phyloP scores from a whole-genome alignment of 2,329 filamentous ascomycete genomes.

The Penicillium sp. region DNA sequence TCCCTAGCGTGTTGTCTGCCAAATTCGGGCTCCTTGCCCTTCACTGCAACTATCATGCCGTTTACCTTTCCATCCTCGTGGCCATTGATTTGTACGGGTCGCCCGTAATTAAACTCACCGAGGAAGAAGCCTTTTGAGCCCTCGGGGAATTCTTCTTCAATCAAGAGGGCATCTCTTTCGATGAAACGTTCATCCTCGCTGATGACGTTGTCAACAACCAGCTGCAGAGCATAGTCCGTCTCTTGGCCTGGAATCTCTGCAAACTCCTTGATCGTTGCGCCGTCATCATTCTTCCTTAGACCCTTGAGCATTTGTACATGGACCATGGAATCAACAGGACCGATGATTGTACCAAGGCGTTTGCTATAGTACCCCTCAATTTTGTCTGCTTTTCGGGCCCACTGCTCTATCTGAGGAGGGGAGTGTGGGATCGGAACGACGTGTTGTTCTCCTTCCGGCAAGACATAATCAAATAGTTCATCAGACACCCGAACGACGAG shows the following conservation, averaged over 20 bases:
- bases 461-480: slow-evolving; percentile 83
- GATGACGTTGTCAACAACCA: slow-evolving; percentile 81
- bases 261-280: slow-evolving; percentile 90
- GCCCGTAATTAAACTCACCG: slow-evolving; percentile 87
- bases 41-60: slow-evolving; percentile 69
- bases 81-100: slow-evolving; percentile 76
- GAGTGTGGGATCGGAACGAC: slow-evolving; percentile 67
- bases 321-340: slow-evolving; percentile 80
- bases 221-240: slow-evolving; percentile 84
- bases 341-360: slow-evolving; percentile 81
- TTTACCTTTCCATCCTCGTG: slow-evolving; percentile 73
- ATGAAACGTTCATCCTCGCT: slow-evolving; percentile 92
- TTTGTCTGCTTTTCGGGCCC: slow-evolving; percentile 74
- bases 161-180: slow-evolving; percentile 78
- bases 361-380: slow-evolving; percentile 89
- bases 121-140: slow-evolving; percentile 86
- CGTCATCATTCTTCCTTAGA: slow-evolving; percentile 82
- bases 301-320: slow-evolving; percentile 94
- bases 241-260: slow-evolving; percentile 79
- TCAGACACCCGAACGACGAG: slow-evolving; percentile 86
- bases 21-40: slow-evolving; percentile 75
- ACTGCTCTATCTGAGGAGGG: slow-evolving; percentile 73
- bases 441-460: slow-evolving; percentile 62
- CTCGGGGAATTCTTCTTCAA: slow-evolving; percentile 86
- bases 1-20: slow-evolving; percentile 67